Evolutionary conservation across 495 filamentous ascomycete genomes (phyloP).

Genomic region (Penicillium atrosanguineum): DNA sequence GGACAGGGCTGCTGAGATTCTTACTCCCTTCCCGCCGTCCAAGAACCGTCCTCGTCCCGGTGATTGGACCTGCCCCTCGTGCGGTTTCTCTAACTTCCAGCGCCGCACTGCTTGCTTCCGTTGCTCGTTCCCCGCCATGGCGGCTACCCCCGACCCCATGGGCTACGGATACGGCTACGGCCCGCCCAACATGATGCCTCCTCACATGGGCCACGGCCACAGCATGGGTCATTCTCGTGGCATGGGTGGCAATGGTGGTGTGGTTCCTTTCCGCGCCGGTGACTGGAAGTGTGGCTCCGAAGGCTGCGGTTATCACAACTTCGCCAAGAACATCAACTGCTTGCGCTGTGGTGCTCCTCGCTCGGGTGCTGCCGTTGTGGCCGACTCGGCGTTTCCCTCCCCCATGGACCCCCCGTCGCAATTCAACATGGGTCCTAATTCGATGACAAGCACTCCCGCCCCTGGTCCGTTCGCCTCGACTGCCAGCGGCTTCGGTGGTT

Average conservation of each 20-base stretch:
- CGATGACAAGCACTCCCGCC: constrained; percentile 81
- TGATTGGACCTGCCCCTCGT: constrained; percentile 98
- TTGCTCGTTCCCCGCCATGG: constrained; percentile 93
- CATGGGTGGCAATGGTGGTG: constrained; percentile 75
- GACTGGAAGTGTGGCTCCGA: constrained; percentile 99
- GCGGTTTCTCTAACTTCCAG: constrained; percentile 82
- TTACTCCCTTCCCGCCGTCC: constrained; percentile 94
- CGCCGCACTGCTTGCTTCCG: constrained; percentile 97
- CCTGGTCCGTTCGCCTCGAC: constrained; percentile 75
- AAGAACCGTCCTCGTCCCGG: constrained; percentile 97
- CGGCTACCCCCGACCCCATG: constrained; percentile 69
- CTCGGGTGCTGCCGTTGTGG: constrained; percentile 87
- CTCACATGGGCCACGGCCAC: constrained; percentile 78
- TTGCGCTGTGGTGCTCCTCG: constrained; percentile 93
- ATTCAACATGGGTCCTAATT: constrained; percentile 73
- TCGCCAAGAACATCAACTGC: constrained; percentile 98
- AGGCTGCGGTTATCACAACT: constrained; percentile 98
- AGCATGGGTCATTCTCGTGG: constrained; percentile 68
- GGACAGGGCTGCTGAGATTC: constrained; percentile 89
- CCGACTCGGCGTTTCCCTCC: constrained; percentile 87
- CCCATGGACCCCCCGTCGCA: constrained; percentile 82
- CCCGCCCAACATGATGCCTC: constrained; percentile 75
- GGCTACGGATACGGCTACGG: constrained; percentile 76
- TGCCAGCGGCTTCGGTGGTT: constrained; percentile 73
- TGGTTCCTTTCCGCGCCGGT: constrained; percentile 94